A percentile compares a stretch with the other conserved stretches of the same genome.
Conservation (phyloP, 176 grass and related monocot species). For the Pontederia crassipes region DNA sequence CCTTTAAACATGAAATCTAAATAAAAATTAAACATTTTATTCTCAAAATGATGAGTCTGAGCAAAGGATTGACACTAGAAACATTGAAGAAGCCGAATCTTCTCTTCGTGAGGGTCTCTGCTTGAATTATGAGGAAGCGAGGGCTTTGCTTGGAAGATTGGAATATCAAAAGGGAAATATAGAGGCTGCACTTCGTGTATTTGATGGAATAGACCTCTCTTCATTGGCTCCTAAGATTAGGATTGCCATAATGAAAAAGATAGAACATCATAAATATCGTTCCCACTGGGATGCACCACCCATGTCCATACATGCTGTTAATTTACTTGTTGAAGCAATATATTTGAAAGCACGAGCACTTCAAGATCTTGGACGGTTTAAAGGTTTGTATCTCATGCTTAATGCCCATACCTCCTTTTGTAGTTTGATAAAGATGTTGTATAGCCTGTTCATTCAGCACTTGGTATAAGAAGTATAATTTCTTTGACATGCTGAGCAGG, state of each 20-base stretch:
- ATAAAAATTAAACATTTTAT: conserved; percentile 12
- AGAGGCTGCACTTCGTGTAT: conserved; percentile 79
- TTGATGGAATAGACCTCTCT: conserved; percentile 73
- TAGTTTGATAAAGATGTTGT: no score
- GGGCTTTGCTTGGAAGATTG: conserved; percentile 84
- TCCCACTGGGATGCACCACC: conserved; percentile 44
- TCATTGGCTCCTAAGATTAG: conserved; percentile 77
- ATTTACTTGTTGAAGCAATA: conserved; percentile 72
- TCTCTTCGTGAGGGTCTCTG: conserved; percentile 61
- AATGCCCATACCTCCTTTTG: no score
- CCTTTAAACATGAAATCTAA: no score
- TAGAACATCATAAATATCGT: conserved; percentile 38
- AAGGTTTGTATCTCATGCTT: conserved; percentile 30
- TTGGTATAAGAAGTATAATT: no score
- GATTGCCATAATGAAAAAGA: conserved; percentile 57
- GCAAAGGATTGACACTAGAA: conserved; percentile 41
- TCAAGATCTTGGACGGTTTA: conserved; percentile 86
- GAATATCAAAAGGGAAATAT: conserved; percentile 89
- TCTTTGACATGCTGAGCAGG: no score
- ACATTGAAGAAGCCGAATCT: conserved; percentile 83
- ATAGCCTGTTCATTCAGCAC: no score
- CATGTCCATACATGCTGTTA: conserved; percentile 79
- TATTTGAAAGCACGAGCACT: conserved; percentile 87
- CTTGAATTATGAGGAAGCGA: conserved; percentile 93
- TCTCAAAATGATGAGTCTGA: conserved; percentile 36